Evolutionary conservation across 441 rosid species (phyloP).

Genomic region (Biscutella auriculata): DNA sequence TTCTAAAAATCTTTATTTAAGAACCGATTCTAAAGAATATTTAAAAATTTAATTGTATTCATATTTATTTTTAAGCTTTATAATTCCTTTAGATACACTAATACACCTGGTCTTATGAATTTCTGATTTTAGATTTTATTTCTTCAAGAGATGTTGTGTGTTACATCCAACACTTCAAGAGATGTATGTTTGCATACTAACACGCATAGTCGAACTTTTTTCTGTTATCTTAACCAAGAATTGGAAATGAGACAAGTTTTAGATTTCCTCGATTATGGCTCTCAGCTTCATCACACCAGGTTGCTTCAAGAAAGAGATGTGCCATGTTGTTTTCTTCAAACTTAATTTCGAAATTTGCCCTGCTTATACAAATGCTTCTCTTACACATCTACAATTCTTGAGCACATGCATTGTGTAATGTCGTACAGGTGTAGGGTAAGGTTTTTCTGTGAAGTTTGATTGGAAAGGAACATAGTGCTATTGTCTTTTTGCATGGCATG

Average conservation of each 20-base stretch:
- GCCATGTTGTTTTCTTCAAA: not conserved
- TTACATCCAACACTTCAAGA: not conserved
- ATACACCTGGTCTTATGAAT: no score
- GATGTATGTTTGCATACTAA: not conserved
- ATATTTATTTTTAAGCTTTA: no score
- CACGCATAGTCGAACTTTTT: not conserved
- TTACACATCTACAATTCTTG: not conserved
- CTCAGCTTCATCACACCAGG: conserved; percentile 29
- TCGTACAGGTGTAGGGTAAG: conserved; percentile 23
- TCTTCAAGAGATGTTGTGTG: no score
- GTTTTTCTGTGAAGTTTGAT: no score
- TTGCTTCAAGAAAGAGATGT: conserved; percentile 63
- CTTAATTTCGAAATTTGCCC: not conserved
- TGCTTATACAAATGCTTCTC: conserved; percentile 1
- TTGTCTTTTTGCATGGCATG: no score
- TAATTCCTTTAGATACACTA: no score
- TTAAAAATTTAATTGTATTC: no score
- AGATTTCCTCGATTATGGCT: conserved; percentile 44
- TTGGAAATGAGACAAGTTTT: conserved; percentile 15
- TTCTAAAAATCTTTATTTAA: no score
- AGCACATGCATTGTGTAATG: conserved; percentile 16
- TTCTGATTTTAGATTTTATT: no score
- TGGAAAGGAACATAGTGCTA: not conserved
- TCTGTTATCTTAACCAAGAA: conserved; percentile 23
- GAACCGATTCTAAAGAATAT: no score